These are phyloP conservation scores for Biancaea sappan DNA, from an alignment of 306 rosid genomes.

Conservation along the genomic window DNA sequence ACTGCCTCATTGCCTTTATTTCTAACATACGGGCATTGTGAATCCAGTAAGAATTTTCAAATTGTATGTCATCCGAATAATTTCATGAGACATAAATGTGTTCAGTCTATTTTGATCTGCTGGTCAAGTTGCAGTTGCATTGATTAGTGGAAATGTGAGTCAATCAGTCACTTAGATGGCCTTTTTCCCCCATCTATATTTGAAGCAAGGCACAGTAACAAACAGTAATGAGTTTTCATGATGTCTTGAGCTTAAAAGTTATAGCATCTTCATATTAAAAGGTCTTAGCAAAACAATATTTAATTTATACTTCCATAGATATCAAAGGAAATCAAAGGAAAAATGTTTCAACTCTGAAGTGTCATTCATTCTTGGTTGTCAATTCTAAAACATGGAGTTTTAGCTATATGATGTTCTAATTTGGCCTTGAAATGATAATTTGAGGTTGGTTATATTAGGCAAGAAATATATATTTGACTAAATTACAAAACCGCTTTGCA, in stretches of 20 bases:
- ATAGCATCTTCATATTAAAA: conserved; percentile 10
- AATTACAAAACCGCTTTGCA: not conserved
- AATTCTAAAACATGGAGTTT: not conserved
- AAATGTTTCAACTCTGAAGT: not conserved
- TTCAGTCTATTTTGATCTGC: conserved; percentile 10
- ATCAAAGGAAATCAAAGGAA: not conserved
- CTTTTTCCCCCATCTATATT: conserved; percentile 9
- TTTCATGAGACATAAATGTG: not conserved
- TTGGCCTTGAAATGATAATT: conserved; percentile 12
- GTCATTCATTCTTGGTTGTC: conserved; percentile 5
- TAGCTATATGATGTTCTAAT: conserved; percentile 8
- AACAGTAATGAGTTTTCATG: not conserved
- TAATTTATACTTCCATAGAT: not conserved
- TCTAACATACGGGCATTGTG: not conserved
- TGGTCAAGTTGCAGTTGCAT: conserved; percentile 24
- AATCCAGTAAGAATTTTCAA: not conserved
- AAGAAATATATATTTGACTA: not conserved
- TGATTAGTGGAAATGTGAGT: not conserved
- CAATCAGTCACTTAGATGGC: conserved; percentile 15
- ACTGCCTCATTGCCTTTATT: not conserved
- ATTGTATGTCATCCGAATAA: not conserved
- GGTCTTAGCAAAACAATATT: not conserved
- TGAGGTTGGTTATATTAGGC: not conserved
- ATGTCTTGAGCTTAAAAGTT: conserved; percentile 9
- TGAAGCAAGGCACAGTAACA: conserved; percentile 1